Evolutionary conservation across 345 rosid species (phyloP).

Genomic region (Arabidopsis arenosa): DNA sequence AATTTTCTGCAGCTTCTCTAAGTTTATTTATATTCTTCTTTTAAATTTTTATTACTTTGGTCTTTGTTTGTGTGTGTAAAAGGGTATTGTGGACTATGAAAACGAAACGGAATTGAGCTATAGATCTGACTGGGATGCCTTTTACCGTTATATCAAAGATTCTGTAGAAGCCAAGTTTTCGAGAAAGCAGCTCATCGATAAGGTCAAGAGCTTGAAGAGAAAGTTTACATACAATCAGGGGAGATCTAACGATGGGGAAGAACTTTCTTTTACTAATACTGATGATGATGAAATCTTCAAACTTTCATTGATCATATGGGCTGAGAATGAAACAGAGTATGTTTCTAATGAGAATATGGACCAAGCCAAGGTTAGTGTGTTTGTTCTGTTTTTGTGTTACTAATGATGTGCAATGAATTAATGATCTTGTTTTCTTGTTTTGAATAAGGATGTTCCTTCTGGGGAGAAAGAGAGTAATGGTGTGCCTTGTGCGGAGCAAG

Average conservation of each 20-base stretch:
- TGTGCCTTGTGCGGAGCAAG: not conserved
- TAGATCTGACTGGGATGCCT: constrained; percentile 1
- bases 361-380: constrained; percentile 12
- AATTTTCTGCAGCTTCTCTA: not conserved
- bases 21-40: not conserved
- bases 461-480: not conserved
- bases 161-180: not conserved
- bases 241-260: constrained; percentile 5
- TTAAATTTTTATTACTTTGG: too few relatives aligned
- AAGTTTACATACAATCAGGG: not conserved
- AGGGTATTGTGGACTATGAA: constrained; percentile 35
- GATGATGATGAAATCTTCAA: constrained; percentile 26
- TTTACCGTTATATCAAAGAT: not conserved
- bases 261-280: not conserved
- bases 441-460: constrained; percentile 14
- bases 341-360: constrained; percentile 8
- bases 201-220: constrained; percentile 23
- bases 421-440: not conserved
- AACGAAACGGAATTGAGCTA: not conserved
- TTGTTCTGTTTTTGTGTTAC: not conserved
- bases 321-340: not conserved
- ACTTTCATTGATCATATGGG: constrained; percentile 25
- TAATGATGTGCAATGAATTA: not conserved
- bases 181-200: constrained; percentile 13
- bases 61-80: not conserved